Percentiles rank a stretch among this genome's conserved stretches.
Conservation (phyloP, 768 basidiomycete genomes). For the Kwoniella dejecticola region DNA sequence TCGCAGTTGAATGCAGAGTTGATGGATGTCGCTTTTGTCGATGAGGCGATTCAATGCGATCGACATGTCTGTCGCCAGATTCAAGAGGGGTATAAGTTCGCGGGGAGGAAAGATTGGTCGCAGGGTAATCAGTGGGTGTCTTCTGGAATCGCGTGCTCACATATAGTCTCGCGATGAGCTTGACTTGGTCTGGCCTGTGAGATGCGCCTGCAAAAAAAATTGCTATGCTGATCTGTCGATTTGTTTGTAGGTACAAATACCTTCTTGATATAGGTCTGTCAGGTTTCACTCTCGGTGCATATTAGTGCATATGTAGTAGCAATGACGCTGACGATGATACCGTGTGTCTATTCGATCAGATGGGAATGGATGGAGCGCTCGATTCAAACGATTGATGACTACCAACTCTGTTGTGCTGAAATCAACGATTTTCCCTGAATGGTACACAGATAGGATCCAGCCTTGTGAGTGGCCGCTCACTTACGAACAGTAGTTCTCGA, state of each 20-base stretch:
- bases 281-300: no score
- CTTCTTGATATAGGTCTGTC: constrained; percentile 51
- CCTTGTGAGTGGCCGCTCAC: constrained; percentile 23
- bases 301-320: no score
- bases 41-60: constrained; percentile 50
- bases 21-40: constrained; percentile 51
- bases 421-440: constrained; percentile 55
- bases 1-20: constrained; percentile 36
- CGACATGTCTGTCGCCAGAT: constrained; percentile 29
- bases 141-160: no score
- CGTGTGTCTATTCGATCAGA: no score
- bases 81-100: constrained; percentile 34
- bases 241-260: constrained; percentile 46
- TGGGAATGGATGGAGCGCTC: constrained; percentile 56
- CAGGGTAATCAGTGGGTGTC: constrained; percentile 42
- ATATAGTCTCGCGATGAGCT: no score
- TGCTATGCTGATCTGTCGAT: no score
- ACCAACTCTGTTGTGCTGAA: constrained; percentile 53
- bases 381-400: constrained; percentile 56
- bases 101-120: constrained; percentile 32
- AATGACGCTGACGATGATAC: no score
- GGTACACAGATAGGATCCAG: constrained; percentile 36
- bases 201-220: no score
- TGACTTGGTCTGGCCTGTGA: no score
- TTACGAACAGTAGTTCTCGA: neutral